phyloP scores from a whole-genome alignment of 1,139 yeast species.

The Candida pseudocylindracea region DNA sequence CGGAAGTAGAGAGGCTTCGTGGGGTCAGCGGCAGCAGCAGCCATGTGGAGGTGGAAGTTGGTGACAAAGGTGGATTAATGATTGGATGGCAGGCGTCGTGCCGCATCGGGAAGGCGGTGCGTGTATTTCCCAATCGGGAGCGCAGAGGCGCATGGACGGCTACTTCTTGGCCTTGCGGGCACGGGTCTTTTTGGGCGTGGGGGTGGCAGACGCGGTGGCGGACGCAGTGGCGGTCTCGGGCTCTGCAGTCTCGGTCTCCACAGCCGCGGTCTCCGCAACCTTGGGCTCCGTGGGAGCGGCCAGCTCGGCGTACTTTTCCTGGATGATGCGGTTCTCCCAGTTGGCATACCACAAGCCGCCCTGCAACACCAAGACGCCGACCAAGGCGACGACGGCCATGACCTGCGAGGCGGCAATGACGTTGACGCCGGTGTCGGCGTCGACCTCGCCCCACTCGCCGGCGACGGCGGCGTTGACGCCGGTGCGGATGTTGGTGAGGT shows the following conservation, averaged over 20 bases:
- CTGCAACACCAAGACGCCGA: conserved; percentile 69
- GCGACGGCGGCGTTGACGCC: conserved; percentile 51
- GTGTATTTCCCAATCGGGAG: no score
- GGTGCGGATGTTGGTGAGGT: conserved; percentile 66
- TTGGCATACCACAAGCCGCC: conserved; percentile 81
- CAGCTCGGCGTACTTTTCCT: conserved; percentile 19
- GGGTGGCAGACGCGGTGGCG: neutral
- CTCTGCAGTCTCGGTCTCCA: no score
- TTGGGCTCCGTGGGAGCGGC: no score
- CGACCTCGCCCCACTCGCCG: conserved; percentile 89
- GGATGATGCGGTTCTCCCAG: conserved; percentile 41
- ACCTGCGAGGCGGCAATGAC: conserved; percentile 83
- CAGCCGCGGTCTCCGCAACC: no score
- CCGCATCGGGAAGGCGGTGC: neutral
- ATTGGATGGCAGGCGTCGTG: neutral
- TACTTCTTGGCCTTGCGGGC: no score
- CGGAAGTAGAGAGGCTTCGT: conserved; percentile 38
- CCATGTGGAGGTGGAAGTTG: conserved; percentile 2
- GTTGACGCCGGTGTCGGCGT: conserved; percentile 63
- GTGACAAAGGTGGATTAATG: neutral
- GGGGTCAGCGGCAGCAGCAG: conserved; percentile 12
- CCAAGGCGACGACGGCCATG: conserved; percentile 45
- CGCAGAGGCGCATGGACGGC: no score
- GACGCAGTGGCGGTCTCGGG: no score
- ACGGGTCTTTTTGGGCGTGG: neutral